A percentile compares a stretch with the other conserved stretches of the same genome.
These are phyloP conservation scores for Knufia petricola DNA, from an alignment of 2,329 filamentous ascomycete genomes.

Conservation along the genomic window DNA sequence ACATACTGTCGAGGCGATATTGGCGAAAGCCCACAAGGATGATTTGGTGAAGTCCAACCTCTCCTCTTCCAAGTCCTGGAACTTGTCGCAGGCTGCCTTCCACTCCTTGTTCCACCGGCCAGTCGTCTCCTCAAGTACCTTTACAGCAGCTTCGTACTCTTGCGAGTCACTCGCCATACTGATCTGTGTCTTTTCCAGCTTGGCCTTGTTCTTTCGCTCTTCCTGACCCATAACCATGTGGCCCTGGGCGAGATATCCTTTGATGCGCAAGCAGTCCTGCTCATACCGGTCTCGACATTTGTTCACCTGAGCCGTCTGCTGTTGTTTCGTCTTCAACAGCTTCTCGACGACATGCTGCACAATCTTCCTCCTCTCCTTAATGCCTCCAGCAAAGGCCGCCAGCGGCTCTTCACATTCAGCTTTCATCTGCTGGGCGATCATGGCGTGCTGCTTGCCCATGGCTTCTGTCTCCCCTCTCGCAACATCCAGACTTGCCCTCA, in stretches of 20 bases:
- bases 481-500: constrained; percentile 76
- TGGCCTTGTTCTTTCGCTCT: constrained; percentile 96
- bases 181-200: constrained; percentile 96
- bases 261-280: constrained; percentile 96
- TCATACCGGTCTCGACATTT: constrained; percentile 95
- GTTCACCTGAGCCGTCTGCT: constrained; percentile 83
- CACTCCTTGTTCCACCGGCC: constrained; percentile 95
- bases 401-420: constrained; percentile 90
- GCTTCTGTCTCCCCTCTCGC: constrained; percentile 81
- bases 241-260: constrained; percentile 93
- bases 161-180: constrained; percentile 82
- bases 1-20: constrained; percentile 92
- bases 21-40: constrained; percentile 95
- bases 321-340: constrained; percentile 80
- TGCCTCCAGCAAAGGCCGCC: constrained; percentile 79
- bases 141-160: constrained; percentile 89
- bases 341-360: constrained; percentile 91
- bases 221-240: constrained; percentile 99
- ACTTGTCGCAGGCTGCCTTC: constrained; percentile 96
- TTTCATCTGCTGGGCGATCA: constrained; percentile 89
- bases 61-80: constrained; percentile 97
- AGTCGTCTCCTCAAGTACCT: constrained; percentile 88
- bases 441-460: constrained; percentile 88
- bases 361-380: constrained; percentile 96
- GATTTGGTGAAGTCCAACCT: constrained; percentile 94